Base-by-base conservation (phyloP, 306 rosid species). In the Datisca glomerata region DNA sequence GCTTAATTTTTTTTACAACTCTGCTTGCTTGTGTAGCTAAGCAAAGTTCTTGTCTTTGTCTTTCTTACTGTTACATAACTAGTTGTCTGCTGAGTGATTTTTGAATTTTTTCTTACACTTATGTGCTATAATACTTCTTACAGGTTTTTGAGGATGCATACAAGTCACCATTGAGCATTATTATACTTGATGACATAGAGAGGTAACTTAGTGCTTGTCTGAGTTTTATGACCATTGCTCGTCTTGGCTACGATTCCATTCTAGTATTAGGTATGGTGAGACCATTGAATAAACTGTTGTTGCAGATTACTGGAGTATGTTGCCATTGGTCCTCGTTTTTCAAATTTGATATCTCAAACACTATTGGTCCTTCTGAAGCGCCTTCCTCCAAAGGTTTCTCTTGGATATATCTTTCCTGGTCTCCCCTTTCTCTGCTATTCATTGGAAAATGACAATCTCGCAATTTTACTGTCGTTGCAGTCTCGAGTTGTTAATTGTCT, bases 121-220 rank as follows among this genome's bases (percentile, higher is more conserved):
- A 15, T 41, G 28, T 53, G 31, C 16, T 13, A 17, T 52, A 22
- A 13, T 55, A 38, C 48, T 47, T 70, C 21, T 49, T 13, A 55
- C 50, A 91, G 98, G 80, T 84, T 56, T 91, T 91, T 68, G 98
- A 91, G 75, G 98, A 91, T 68, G 98, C 96, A 23, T 80, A 91
- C 80, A 84, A 81, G 72, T 91, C 96, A 41, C 98, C 98, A 11
- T 49, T 80, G 80, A 91, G 98, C 72, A 80, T 91, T 38, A 71
- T 91, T 48, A 55, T 91, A 65, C 96, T 91, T n/a, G 98, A 91
- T 71, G 83, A 84, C 55, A 78, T 91, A 70, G 98, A 91, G 60
- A 78, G 94, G 98, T 91, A 53, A 49, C 24, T 19, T 47, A 44
- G n/a, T n/a, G n/a, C n/a, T n/a, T n/a, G 45, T 51, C 55, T 42